Percentiles rank a stretch among this genome's conserved stretches.
These are phyloP conservation scores for Quercus tomentella DNA, from an alignment of 331 rosid genomes.

Conservation along the genomic window DNA sequence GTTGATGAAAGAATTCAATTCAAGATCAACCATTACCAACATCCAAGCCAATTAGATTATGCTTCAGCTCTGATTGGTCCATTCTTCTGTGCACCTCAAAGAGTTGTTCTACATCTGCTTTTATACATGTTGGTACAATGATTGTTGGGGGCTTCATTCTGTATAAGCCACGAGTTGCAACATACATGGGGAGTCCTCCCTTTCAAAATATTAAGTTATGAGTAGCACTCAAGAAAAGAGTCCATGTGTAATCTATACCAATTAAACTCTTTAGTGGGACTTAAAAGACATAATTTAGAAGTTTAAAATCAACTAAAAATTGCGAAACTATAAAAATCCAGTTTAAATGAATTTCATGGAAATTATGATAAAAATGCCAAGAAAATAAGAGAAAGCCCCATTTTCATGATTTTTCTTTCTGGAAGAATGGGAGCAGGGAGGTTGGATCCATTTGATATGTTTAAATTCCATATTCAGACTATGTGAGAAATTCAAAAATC, in stretches of 20 bases:
- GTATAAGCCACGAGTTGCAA: conserved; percentile 83
- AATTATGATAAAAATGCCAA: not conserved
- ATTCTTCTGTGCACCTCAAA: conserved; percentile 76
- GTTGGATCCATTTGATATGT: not conserved
- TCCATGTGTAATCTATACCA: not conserved
- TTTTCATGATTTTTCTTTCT: not conserved
- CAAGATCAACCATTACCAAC: conserved; percentile 48
- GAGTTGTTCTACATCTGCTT: conserved; percentile 69
- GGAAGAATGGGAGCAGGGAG: not conserved
- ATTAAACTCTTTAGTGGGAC: not conserved
- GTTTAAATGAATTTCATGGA: not conserved
- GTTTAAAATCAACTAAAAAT: not conserved
- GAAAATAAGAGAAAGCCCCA: not conserved
- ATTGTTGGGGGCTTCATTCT: conserved; percentile 82
- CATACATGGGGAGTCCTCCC: conserved; percentile 95
- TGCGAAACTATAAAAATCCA: not conserved
- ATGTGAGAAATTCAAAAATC: not conserved
- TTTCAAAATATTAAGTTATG: conserved; percentile 6
- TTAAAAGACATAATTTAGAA: not conserved
- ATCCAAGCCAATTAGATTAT: conserved; percentile 73
- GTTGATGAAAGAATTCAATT: conserved; percentile 9
- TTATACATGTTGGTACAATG: conserved; percentile 60
- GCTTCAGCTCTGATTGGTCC: conserved; percentile 81
- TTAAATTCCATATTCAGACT: too few species aligned
- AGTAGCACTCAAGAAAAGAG: not conserved